phyloP scores from a whole-genome alignment of 768 basidiomycete genomes.

The button mushroom (Agaricus bisporus) region DNA sequence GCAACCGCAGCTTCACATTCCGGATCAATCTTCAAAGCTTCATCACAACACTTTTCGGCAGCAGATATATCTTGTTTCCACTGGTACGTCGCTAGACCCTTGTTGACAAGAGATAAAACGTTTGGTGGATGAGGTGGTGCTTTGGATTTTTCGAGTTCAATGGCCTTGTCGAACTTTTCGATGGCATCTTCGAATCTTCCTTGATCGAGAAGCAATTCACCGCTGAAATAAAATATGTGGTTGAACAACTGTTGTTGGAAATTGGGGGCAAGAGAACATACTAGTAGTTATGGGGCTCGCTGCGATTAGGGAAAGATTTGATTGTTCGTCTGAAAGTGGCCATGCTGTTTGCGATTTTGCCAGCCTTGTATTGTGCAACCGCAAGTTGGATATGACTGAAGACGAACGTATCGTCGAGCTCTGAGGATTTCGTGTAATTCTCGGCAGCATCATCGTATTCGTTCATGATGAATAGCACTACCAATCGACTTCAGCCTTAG shows the following conservation, averaged over 20 bases:
- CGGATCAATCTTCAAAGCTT: slow-evolving; percentile 83
- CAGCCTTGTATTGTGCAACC: slow-evolving; percentile 93
- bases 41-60: slow-evolving; percentile 80
- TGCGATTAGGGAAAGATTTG: slow-evolving; percentile 76
- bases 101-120: slow-evolving; percentile 93
- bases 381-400: slow-evolving; percentile 97
- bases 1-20: slow-evolving; percentile 97
- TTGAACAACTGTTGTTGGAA: background rate
- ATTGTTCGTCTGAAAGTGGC: slow-evolving; percentile 85
- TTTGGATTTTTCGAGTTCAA: slow-evolving; percentile 82
- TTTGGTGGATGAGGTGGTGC: slow-evolving; percentile 49
- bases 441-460: slow-evolving; percentile 81
- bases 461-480: slow-evolving; percentile 93
- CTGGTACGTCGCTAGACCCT: slow-evolving; percentile 94
- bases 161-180: slow-evolving; percentile 87
- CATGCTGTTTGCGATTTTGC: slow-evolving; percentile 75
- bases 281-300: slow-evolving; percentile 96
- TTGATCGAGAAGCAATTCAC: slow-evolving; percentile 92
- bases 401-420: slow-evolving; percentile 82
- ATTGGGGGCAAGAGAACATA: slow-evolving; percentile 30
- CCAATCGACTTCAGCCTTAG: background rate
- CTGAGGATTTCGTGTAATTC: slow-evolving; percentile 88
- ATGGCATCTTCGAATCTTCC: slow-evolving; percentile 82
- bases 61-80: slow-evolving; percentile 85
- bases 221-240: slow-evolving; percentile 41